phyloP scores from a whole-genome alignment of 2,329 filamentous ascomycete genomes.

The Microcyclospora tardicrescens region DNA sequence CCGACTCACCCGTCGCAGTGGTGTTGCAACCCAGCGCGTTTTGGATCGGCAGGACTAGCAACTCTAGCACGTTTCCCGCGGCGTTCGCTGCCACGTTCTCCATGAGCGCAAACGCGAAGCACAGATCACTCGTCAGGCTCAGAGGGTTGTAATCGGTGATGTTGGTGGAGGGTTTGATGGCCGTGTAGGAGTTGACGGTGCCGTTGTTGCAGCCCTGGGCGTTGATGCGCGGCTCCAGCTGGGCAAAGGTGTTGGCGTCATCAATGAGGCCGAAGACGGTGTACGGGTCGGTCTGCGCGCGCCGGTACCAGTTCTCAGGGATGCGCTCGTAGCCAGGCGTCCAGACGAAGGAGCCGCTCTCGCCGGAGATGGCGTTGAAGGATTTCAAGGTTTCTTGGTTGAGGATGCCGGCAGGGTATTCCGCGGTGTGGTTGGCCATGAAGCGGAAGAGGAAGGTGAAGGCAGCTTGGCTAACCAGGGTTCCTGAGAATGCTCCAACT shows the following conservation, averaged over 20 bases:
- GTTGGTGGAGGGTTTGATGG: background rate
- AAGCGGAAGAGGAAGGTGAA: conserved; percentile 10
- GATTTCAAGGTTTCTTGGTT: conserved; percentile 20
- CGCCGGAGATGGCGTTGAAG: conserved; percentile 20
- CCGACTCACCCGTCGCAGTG: background rate
- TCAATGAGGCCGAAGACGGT: background rate
- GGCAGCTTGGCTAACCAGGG: conserved; percentile 10
- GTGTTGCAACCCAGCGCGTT: background rate
- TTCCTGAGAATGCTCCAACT: conserved; percentile 13
- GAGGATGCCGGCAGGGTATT: conserved; percentile 12
- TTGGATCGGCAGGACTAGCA: background rate
- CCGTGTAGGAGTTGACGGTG: background rate
- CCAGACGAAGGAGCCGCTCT: conserved; percentile 14
- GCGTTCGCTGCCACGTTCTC: background rate
- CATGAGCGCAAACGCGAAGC: background rate
- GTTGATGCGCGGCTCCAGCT: background rate
- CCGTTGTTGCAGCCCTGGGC: background rate
- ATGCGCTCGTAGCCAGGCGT: conserved; percentile 13
- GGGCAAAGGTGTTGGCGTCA: background rate
- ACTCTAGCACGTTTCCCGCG: background rate
- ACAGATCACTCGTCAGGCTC: background rate
- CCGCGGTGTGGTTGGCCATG: conserved; percentile 17
- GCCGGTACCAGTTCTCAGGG: conserved; percentile 15
- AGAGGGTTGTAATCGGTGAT: background rate
- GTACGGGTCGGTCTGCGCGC: background rate